These are phyloP conservation scores for Vitis hybrid DNA, from an alignment of 177 flowering plant genomes.

Conservation along the genomic window DNA sequence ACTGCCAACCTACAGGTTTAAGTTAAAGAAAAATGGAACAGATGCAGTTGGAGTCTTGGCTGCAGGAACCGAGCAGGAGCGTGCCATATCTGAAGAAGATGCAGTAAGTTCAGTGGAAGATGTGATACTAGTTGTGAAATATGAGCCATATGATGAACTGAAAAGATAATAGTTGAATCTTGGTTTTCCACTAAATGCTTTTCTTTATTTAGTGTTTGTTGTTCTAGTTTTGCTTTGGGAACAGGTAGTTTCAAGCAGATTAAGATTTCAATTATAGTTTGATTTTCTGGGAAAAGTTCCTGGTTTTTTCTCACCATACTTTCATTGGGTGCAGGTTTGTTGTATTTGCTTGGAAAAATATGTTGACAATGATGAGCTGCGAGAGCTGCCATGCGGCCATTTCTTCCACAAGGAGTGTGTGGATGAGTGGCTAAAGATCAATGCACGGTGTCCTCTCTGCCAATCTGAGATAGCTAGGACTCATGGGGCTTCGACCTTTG, in stretches of 20 bases:
- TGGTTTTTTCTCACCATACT: background rate
- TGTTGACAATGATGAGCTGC: conserved; percentile 6
- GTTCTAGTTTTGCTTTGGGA: background rate
- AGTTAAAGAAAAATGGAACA: conserved; percentile 7
- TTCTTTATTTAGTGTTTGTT: background rate
- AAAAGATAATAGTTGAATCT: too few species aligned
- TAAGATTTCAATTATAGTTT: background rate
- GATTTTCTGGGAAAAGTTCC: background rate
- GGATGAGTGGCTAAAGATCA: conserved; percentile 14
- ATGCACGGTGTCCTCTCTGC: background rate
- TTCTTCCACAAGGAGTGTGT: conserved; percentile 13
- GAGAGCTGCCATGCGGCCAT: conserved; percentile 11
- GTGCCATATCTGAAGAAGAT: conserved; percentile 8
- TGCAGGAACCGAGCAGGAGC: conserved; percentile 9
- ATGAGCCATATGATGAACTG: too few species aligned
- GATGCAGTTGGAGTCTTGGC: conserved; percentile 9
- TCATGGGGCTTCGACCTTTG: background rate
- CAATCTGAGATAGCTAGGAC: background rate
- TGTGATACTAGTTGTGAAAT: too few species aligned
- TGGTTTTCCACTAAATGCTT: background rate
- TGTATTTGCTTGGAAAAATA: conserved; percentile 11
- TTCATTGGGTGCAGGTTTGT: background rate
- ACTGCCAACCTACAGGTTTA: conserved; percentile 8
- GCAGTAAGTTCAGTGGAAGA: conserved; percentile 2
- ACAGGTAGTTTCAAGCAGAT: background rate